Conservation (phyloP, 805 yeast species). For the Suhomyces kilbournensis region DNA sequence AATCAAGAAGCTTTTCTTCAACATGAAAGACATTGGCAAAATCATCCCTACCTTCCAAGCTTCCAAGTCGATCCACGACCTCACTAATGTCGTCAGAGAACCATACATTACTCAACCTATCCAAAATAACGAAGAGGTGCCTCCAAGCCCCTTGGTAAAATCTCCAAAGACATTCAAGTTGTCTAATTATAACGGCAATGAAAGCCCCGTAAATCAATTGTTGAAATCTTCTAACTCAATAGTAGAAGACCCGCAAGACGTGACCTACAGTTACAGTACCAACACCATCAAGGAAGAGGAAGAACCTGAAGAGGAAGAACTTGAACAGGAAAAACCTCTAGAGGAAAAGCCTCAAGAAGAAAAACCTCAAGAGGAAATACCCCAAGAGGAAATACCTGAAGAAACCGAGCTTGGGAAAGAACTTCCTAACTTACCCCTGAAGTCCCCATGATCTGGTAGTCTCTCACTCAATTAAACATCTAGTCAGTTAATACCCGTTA, state of each 20-base stretch:
- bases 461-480: not conserved
- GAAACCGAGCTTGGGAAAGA: slow-evolving; percentile 7
- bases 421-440: not conserved
- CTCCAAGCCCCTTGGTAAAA: slow-evolving; percentile 27
- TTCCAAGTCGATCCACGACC: slow-evolving; percentile 24
- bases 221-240: slow-evolving; percentile 17
- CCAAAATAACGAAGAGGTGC: not conserved
- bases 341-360: slow-evolving; percentile 26
- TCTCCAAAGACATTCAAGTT: slow-evolving; percentile 42
- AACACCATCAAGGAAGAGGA: slow-evolving; percentile 41
- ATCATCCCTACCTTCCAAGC: slow-evolving; percentile 34
- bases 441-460: not conserved
- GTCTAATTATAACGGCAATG: slow-evolving; percentile 32
- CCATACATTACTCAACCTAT: not conserved
- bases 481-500: not conserved
- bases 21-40: slow-evolving; percentile 29
- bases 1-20: slow-evolving; percentile 28
- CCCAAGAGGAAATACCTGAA: slow-evolving; percentile 38
- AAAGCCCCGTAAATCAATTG: slow-evolving; percentile 37
- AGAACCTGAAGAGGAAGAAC: slow-evolving; percentile 26
- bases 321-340: slow-evolving; percentile 36
- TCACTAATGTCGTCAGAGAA: slow-evolving; percentile 11
- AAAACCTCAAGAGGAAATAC: slow-evolving; percentile 26
- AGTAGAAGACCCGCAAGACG: slow-evolving; percentile 12
- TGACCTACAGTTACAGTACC: slow-evolving; percentile 31